phyloP scores from a whole-genome alignment of 2,329 filamentous ascomycete species.

The Colletotrichum sp. region DNA sequence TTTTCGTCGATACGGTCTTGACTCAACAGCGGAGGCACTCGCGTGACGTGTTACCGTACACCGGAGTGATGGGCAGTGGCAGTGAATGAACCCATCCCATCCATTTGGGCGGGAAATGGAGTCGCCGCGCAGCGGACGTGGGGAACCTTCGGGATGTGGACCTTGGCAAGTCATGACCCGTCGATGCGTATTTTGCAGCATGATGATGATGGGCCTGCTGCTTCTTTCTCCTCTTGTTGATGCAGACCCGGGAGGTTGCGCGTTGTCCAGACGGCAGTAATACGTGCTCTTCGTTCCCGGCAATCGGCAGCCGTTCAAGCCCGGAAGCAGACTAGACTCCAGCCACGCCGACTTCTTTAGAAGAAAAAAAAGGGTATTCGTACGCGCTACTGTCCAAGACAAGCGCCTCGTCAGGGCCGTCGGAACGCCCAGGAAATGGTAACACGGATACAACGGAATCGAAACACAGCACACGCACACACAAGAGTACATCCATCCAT shows the following conservation, averaged over 20 bases:
- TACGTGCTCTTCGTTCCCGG: neutral
- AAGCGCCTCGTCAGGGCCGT: neutral
- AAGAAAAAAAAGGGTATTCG: neutral
- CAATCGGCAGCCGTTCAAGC: neutral
- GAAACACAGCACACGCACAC: neutral
- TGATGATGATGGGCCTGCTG: neutral
- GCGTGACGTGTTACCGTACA: constrained; percentile 6
- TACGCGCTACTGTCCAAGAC: neutral
- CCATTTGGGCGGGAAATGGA: neutral
- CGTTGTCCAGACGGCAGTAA: neutral
- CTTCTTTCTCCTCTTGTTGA: neutral
- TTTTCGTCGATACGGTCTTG: neutral
- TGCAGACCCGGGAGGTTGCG: neutral
- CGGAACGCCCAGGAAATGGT: neutral
- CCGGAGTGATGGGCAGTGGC: neutral
- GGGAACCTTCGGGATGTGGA: constrained; percentile 4
- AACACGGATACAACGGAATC: constrained; percentile 1
- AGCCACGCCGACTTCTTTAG: neutral
- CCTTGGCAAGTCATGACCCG: neutral
- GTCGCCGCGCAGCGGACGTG: neutral
- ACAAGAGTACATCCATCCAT: neutral
- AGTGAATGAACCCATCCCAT: neutral
- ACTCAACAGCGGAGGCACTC: neutral
- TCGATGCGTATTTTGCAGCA: neutral
- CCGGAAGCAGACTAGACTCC: neutral